A percentile compares a stretch with the other conserved stretches of the same genome.
phyloP scores from a whole-genome alignment of 345 rosid species.

The Syzygium aqueum region DNA sequence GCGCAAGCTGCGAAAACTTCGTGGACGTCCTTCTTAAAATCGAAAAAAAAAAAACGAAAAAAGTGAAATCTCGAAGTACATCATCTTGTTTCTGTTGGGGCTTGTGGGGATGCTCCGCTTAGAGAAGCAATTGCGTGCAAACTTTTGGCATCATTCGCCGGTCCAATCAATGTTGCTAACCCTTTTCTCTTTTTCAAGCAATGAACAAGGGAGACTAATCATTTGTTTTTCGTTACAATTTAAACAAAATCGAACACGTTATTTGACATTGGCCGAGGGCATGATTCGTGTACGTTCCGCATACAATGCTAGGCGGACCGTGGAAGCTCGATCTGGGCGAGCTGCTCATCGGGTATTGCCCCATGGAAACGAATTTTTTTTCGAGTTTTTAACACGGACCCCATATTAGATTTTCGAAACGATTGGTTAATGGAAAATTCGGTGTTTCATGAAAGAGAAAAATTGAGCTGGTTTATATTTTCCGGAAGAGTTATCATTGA shows the following conservation, averaged over 20 bases:
- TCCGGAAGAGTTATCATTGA: not conserved
- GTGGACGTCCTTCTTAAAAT: not conserved
- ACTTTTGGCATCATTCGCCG: not conserved
- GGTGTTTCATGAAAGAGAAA: not conserved
- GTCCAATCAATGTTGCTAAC: not conserved
- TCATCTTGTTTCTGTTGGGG: not conserved
- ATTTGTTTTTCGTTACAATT: not conserved
- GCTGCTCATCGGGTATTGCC: not conserved
- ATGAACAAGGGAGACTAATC: not conserved
- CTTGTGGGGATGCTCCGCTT: not conserved
- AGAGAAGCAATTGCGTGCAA: not conserved
- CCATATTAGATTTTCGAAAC: not conserved
- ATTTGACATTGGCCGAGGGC: not conserved
- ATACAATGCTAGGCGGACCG: fast-evolving
- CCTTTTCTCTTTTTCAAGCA: not conserved
- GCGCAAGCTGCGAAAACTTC: not conserved
- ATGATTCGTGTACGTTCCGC: not conserved
- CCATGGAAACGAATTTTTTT: not conserved
- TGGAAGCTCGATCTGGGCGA: not conserved
- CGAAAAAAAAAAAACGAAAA: not conserved
- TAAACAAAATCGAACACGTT: not conserved
- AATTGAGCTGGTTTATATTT: not conserved
- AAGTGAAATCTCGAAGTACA: not conserved
- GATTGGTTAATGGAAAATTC: not conserved
- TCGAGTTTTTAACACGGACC: not conserved